Evolutionary conservation across 441 rosid species (phyloP), one percentile per base, ranked within the genome.

Genomic region (Mallotus repandus): DNA sequence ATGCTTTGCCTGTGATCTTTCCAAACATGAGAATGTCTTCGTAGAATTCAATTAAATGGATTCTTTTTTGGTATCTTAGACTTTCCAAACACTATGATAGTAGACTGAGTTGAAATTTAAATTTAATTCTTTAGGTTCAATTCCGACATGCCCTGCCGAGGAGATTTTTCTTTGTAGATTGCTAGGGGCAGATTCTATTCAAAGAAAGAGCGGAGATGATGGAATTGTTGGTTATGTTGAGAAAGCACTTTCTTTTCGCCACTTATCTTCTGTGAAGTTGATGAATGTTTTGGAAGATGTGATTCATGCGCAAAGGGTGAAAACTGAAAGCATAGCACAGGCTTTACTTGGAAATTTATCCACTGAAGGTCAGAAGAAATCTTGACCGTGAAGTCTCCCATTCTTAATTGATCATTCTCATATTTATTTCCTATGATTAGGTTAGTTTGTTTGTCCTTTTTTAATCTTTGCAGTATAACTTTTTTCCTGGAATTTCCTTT

Each of bases 121-220:
- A 18, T 55, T 55, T 9, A 55, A 18, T n/a, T 75, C 64, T 81
- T 60, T 81, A 93, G 99, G 92, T 84, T 84, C 85, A 57, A 77
- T 87, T 77, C 94, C 97, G 52, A 85, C 90, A 46, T 91, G 96
- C 69, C 75, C 90, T 72, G 83, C 97, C 18, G 94, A 93, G 74
- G 92, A 96, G 74, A 85, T 81, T 75, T 91, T 96, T 82, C 90
- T 96, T 15, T 93, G 97, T 84, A 91, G 96, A 87, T 82, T 96
- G 76, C 82, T 93, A 56, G 84, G 86, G 73, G 78, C 68, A 73
- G 89, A 89, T 82, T 85, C 86, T 61, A 64, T 93, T 76, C 86
- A 73, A 63, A 75, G 78, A 76, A 75, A 78, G 76, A 73, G 69
- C 66, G 84, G 68, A 22, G 77, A 71, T 82, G 82, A 78, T 77